Percentiles rank a stretch among this genome's conserved stretches.
These are phyloP conservation scores for Ganoderma sp. DNA, from an alignment of 1,284 basidiomycete genomes.

Conservation along the genomic window DNA sequence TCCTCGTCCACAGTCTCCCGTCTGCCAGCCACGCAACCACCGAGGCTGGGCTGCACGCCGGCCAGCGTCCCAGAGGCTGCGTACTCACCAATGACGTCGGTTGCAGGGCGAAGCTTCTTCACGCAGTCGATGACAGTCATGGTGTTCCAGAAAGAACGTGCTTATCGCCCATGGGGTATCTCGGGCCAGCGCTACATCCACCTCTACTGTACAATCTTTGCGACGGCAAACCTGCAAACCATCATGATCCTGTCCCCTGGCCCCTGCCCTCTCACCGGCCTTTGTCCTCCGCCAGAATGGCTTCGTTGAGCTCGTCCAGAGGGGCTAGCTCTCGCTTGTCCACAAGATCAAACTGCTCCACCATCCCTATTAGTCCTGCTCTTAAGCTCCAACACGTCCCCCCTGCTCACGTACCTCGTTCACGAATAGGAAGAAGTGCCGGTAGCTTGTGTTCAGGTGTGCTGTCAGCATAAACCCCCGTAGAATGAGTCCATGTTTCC, in stretches of 20 bases:
- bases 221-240: neutral
- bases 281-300: conserved; percentile 88
- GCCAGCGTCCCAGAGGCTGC: neutral
- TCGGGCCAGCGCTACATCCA: conserved; percentile 8
- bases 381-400: neutral
- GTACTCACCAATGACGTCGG: neutral
- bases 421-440: conserved; percentile 97
- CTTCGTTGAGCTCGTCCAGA: conserved; percentile 95
- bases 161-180: conserved; percentile 6
- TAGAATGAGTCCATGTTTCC: conserved; percentile 11
- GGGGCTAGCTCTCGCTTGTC: conserved; percentile 97
- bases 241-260: neutral
- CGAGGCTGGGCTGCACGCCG: neutral
- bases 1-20: neutral
- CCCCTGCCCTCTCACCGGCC: conserved; percentile 45
- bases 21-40: neutral
- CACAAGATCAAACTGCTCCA: conserved; percentile 86
- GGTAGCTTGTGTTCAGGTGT: conserved; percentile 98
- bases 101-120: neutral
- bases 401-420: conserved; percentile 69
- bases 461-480: conserved; percentile 54
- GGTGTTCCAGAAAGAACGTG: neutral
- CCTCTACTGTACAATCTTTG: conserved; percentile 6
- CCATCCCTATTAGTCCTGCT: conserved; percentile 11
- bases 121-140: neutral